phyloP scores from a whole-genome alignment of 2,329 filamentous ascomycete species.

The Xylariaceae sp. region DNA sequence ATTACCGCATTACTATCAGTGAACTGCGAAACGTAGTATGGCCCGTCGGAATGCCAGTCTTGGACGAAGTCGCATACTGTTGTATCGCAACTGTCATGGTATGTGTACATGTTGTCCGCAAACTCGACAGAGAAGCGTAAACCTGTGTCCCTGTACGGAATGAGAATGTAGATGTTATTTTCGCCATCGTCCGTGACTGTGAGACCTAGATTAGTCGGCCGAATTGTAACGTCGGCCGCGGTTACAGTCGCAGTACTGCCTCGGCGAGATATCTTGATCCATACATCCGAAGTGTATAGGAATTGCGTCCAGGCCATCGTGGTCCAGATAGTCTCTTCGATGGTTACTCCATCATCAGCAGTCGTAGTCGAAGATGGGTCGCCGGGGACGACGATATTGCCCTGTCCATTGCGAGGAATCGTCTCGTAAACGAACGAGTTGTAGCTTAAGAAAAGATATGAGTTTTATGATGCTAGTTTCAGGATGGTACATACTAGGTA shows the following conservation, averaged over 20 bases:
- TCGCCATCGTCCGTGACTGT: neutral
- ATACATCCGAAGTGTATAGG: conserved; percentile 5
- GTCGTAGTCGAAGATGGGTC: conserved; percentile 4
- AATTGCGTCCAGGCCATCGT: conserved; percentile 10
- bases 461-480: neutral
- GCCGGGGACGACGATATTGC: conserved; percentile 3
- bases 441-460: conserved; percentile 1
- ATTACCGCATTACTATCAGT: conserved; percentile 1
- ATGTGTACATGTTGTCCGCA: conserved; percentile 5
- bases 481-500: conserved; percentile 1
- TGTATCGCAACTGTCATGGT: conserved; percentile 7
- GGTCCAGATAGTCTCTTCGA: conserved; percentile 6
- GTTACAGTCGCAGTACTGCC: conserved; percentile 4
- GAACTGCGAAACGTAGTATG: conserved; percentile 2
- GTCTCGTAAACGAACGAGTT: conserved; percentile 10
- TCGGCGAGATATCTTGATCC: conserved; percentile 6
- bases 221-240: conserved; percentile 3
- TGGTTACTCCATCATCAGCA: conserved; percentile 1
- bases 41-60: conserved; percentile 1
- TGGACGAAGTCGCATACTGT: conserved; percentile 5
- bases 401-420: conserved; percentile 9
- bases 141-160: neutral
- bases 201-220: neutral
- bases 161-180: neutral
- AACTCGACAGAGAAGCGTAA: conserved; percentile 8